Percentiles rank a stretch among this genome's conserved stretches.
These are phyloP conservation scores for Podochytrium sp. DNA, from an alignment of 192 early-diverging fungal genomes.

Conservation along the genomic window DNA sequence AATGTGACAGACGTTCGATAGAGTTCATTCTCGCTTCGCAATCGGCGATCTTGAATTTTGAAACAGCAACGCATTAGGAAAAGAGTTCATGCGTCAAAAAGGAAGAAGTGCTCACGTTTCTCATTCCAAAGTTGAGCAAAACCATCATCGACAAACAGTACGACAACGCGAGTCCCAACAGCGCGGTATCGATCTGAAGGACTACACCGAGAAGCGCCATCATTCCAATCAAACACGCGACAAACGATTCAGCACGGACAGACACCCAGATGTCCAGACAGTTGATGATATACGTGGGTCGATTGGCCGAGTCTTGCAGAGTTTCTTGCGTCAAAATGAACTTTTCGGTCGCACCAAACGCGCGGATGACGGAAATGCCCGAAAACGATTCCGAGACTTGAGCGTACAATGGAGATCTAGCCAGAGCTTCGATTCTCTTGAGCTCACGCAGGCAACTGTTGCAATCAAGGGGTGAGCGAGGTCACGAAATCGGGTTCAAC, in stretches of 20 bases:
- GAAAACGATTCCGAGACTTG: constrained; percentile 44
- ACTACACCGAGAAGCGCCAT: not conserved
- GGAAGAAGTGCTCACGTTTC: constrained; percentile 61
- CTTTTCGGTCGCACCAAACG: constrained; percentile 1
- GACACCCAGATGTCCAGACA: constrained; percentile 74
- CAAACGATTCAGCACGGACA: constrained; percentile 12
- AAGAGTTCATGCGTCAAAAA: not conserved
- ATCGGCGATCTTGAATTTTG: no score
- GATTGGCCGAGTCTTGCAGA: constrained; percentile 38
- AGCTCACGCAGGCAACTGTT: constrained; percentile 51
- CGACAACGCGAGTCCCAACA: constrained; percentile 1
- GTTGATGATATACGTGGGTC: constrained; percentile 69
- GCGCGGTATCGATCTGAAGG: not conserved
- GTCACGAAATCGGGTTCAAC: no score
- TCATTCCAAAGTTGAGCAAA: constrained; percentile 75
- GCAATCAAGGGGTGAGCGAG: constrained; percentile 66
- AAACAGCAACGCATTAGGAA: constrained; percentile 39
- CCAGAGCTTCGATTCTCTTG: constrained; percentile 34
- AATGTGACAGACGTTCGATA: not conserved
- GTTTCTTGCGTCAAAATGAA: constrained; percentile 55
- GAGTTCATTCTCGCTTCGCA: not conserved
- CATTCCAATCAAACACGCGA: not conserved
- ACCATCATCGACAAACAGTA: constrained; percentile 59
- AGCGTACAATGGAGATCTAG: constrained; percentile 31
- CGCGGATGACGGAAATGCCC: constrained; percentile 39